phyloP scores from a whole-genome alignment of 768 basidiomycete species.

The Coprinellus micaceus region DNA sequence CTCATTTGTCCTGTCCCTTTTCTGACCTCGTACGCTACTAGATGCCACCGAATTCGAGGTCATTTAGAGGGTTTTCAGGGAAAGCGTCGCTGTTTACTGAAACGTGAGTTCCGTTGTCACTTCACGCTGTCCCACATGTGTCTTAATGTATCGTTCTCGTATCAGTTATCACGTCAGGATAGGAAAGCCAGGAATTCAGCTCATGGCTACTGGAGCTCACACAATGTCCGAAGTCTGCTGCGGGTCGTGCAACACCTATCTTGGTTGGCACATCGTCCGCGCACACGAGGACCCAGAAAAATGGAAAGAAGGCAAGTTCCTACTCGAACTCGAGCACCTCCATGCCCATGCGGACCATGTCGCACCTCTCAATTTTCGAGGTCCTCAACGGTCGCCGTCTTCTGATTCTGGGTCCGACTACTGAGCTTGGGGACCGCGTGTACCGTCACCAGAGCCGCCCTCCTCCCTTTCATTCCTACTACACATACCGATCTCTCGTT shows the following conservation, averaged over 20 bases:
- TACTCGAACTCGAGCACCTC: slow-evolving; percentile 58
- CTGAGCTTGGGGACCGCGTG: slow-evolving; percentile 14
- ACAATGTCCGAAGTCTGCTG: slow-evolving; percentile 57
- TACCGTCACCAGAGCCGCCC: not conserved
- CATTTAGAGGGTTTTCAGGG: slow-evolving; percentile 54
- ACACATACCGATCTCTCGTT: not conserved
- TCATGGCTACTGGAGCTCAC: slow-evolving; percentile 64
- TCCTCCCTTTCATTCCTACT: not conserved
- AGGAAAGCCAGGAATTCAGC: slow-evolving; percentile 44
- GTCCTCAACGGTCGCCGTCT: slow-evolving; percentile 20
- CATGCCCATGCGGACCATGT: slow-evolving; percentile 22
- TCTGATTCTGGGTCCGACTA: slow-evolving; percentile 37
- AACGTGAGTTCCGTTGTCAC: slow-evolving; percentile 35
- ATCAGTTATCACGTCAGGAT: slow-evolving; percentile 46
- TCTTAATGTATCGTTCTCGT: not conserved
- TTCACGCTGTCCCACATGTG: slow-evolving; percentile 1
- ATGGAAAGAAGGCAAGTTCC: slow-evolving; percentile 59
- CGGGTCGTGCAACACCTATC: slow-evolving; percentile 43
- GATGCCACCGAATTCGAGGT: slow-evolving; percentile 44
- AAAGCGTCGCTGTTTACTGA: slow-evolving; percentile 58
- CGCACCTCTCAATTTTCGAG: slow-evolving; percentile 13
- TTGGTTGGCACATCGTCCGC: slow-evolving; percentile 63
- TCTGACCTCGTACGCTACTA: slow-evolving; percentile 13
- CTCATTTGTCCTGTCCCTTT: not conserved
- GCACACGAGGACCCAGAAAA: slow-evolving; percentile 53